Percentiles rank a stretch among this genome's conserved stretches.
Evolutionary conservation across 345 rosid species (phyloP).

Genomic region (Aethionema arabicum): DNA sequence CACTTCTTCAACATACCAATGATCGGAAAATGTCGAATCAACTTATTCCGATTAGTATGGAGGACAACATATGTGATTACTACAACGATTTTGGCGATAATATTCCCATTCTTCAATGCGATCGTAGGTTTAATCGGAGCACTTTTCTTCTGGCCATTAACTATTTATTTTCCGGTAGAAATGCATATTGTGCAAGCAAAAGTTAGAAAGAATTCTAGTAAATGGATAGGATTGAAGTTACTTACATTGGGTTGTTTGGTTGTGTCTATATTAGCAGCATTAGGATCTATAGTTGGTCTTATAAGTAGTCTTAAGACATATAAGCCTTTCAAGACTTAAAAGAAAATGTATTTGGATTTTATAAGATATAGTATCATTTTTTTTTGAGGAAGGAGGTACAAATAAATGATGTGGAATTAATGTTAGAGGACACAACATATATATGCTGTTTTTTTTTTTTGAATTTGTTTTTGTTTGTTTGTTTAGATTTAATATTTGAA

Average conservation of each 20-base stretch:
- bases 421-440: too few species aligned
- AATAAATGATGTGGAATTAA: too few species aligned
- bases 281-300: constrained; percentile 79
- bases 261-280: constrained; percentile 60
- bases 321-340: constrained; percentile 56
- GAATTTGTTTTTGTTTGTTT: too few species aligned
- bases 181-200: constrained; percentile 69
- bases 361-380: neutral
- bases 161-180: constrained; percentile 82
- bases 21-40: constrained; percentile 47
- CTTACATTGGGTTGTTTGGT: constrained; percentile 55
- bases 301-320: constrained; percentile 49
- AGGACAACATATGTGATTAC: constrained; percentile 63
- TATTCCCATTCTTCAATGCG: constrained; percentile 87
- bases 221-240: constrained; percentile 68
- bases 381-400: too few species aligned
- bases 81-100: constrained; percentile 69
- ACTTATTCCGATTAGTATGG: constrained; percentile 69
- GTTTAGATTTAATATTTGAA: too few species aligned
- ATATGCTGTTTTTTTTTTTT: too few species aligned
- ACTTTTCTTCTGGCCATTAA: constrained; percentile 74
- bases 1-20: constrained; percentile 42
- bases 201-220: constrained; percentile 48
- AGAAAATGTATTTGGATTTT: neutral
- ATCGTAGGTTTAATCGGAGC: constrained; percentile 83